A percentile compares a stretch with the other conserved stretches of the same genome.
phyloP scores from a whole-genome alignment of 345 rosid species.

The Heritiera littoralis region DNA sequence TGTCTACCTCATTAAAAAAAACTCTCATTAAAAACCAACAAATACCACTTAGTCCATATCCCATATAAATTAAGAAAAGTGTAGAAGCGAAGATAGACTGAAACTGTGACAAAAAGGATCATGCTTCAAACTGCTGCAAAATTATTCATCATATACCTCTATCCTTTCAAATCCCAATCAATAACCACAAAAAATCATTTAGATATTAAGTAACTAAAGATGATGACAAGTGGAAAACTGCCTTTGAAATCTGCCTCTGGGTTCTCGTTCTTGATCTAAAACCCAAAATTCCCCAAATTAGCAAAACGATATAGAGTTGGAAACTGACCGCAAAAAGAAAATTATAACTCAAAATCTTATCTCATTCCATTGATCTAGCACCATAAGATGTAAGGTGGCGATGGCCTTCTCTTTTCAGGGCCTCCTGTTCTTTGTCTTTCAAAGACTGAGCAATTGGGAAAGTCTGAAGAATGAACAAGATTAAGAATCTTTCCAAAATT shows the following conservation, averaged over 20 bases:
- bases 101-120: too few relatives aligned
- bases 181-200: too few relatives aligned
- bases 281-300: neutral
- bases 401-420: conserved; percentile 73
- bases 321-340: neutral
- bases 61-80: too few relatives aligned
- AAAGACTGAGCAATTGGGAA: conserved; percentile 51
- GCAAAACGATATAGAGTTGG: neutral
- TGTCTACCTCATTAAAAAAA: too few relatives aligned
- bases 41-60: too few relatives aligned
- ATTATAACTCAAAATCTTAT: conserved; percentile 21
- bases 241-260: conserved; percentile 91
- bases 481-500: neutral
- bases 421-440: conserved; percentile 55
- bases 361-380: conserved; percentile 86
- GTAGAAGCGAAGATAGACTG: too few relatives aligned
- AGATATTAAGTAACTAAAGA: too few relatives aligned
- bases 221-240: too few relatives aligned
- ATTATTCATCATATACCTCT: too few relatives aligned
- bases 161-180: too few relatives aligned
- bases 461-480: conserved; percentile 33
- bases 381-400: conserved; percentile 78
- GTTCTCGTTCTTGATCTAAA: conserved; percentile 68
- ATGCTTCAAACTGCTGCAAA: too few relatives aligned
- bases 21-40: too few relatives aligned